Evolutionary conservation across 768 basidiomycete genomes (phyloP), one percentile per base, ranked within the genome.

Genomic region (Leccinum rimulosum): DNA sequence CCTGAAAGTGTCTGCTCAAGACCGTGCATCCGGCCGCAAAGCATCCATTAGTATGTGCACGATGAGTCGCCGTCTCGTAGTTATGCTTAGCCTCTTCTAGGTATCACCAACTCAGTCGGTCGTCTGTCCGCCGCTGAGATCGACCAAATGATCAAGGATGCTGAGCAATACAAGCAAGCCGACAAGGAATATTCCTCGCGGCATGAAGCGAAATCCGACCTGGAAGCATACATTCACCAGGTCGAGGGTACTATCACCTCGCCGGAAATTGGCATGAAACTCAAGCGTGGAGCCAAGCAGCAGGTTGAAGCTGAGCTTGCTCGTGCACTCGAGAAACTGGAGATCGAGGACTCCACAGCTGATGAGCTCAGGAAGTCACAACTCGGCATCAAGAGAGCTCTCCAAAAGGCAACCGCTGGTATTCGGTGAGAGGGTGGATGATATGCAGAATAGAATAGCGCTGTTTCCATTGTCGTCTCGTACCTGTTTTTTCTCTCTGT

Each of bases 91-190:
- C 43, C 49, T 60, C 22, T 52, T 64, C 7, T 62, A 92, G 89
- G 88, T 78, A 96, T 98, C 77, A 95, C 94, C 78, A 99, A 98
- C 86, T 98, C 95, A 59, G 97, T 98, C 72, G 97, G 97, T 66
- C 95, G 97, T 79, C 86, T 99, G 67, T 97, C 96, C 51, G 85
- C 89, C 55, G 92, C 89, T 67, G 97, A 99, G 84, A 99, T 99
- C 64, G 95, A 98, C 71, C 95, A 98, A 79, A 98, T 98, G 97
- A 97, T 98, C 83, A 95, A 95, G 83, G 96, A 98, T 72, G 70
- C 97, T 55, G 96, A 98, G 77, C 93, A 95, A 76, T 97, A 85
- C 86, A 95, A 95, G 83, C 85, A 87, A 73, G 93, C 90, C 28
- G 91, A 94, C 84, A 97, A 95, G 82, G 97, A 98, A 75, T 98